Evolutionary conservation across 371 early-diverging fungal species (phyloP).

Genomic region (Rhizomucor pusillus): DNA sequence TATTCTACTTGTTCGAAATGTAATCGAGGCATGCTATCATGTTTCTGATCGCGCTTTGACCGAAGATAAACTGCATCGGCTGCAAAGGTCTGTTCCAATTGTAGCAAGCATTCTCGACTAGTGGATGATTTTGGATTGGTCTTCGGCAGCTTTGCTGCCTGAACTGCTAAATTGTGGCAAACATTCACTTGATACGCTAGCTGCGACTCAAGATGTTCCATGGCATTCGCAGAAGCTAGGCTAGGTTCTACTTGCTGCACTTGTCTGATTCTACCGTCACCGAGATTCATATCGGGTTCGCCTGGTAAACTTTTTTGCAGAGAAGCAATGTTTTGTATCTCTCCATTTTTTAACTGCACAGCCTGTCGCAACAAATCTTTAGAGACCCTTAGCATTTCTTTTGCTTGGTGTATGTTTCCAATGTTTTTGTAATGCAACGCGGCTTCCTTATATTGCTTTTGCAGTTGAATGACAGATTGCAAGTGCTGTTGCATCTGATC

Average conservation of each 20-base stretch:
- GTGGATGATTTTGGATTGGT: slow-evolving; percentile 13
- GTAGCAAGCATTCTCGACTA: slow-evolving; percentile 37
- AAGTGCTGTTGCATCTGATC: slow-evolving; percentile 6
- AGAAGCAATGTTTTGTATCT: slow-evolving; percentile 16
- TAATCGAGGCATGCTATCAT: slow-evolving; percentile 43
- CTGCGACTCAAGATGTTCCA: slow-evolving; percentile 48
- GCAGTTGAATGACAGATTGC: slow-evolving; percentile 34
- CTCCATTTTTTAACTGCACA: slow-evolving; percentile 37
- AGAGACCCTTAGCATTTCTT: slow-evolving; percentile 52
- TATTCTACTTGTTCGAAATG: slow-evolving; percentile 65
- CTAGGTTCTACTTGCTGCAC: slow-evolving; percentile 11
- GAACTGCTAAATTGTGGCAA: slow-evolving; percentile 59
- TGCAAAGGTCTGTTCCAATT: slow-evolving; percentile 54
- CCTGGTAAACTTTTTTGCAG: slow-evolving; percentile 28
- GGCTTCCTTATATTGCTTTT: slow-evolving; percentile 62
- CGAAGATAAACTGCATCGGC: slow-evolving; percentile 60
- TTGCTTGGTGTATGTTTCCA: slow-evolving; percentile 49
- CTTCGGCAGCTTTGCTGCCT: slow-evolving; percentile 29
- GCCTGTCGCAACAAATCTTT: slow-evolving; percentile 41
- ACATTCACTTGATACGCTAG: slow-evolving; percentile 60
- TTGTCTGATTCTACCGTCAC: slow-evolving; percentile 37
- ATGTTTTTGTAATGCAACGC: slow-evolving; percentile 56
- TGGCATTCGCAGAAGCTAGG: slow-evolving; percentile 16
- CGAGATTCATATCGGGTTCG: slow-evolving; percentile 38
- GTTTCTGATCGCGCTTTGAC: slow-evolving; percentile 34